Evolutionary conservation across 805 yeast species (phyloP).

Genomic region (Kodamaea restingae): DNA sequence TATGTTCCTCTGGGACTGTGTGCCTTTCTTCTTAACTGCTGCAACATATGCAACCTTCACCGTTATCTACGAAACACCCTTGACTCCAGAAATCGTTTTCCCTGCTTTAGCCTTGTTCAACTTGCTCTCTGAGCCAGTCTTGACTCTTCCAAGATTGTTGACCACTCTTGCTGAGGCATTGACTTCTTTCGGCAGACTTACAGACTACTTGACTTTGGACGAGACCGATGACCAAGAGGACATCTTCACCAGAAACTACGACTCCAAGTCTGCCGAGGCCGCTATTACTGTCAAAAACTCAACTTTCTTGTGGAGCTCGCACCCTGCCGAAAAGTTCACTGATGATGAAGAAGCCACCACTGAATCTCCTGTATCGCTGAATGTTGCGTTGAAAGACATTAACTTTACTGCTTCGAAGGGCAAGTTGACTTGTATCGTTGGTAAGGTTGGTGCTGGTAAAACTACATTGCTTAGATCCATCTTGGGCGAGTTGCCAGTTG

Average conservation of each 20-base stretch:
- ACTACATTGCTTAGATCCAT: constrained; percentile 34
- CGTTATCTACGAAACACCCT: constrained; percentile 18
- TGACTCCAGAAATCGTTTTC: constrained; percentile 36
- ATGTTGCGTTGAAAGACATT: constrained; percentile 29
- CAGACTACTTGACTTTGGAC: constrained; percentile 29
- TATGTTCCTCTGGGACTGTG: constrained; percentile 34
- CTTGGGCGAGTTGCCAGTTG: constrained; percentile 28
- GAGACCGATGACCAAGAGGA: constrained; percentile 27
- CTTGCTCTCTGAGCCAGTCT: constrained; percentile 33
- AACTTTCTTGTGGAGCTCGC: constrained; percentile 30
- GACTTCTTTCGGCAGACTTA: constrained; percentile 32
- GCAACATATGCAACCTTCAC: constrained; percentile 30
- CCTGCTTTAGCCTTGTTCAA: constrained; percentile 39
- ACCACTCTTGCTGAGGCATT: constrained; percentile 26
- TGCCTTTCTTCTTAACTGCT: constrained; percentile 35
- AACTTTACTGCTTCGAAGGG: constrained; percentile 32
- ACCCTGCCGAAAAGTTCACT: constrained; percentile 5
- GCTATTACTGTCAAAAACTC: constrained; percentile 26
- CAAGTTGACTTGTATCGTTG: constrained; percentile 38
- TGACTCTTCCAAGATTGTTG: constrained; percentile 30
- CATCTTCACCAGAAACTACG: constrained; percentile 14
- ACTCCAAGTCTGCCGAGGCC: constrained; percentile 18
- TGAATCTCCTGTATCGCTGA: constrained; percentile 13
- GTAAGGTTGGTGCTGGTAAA: constrained; percentile 40
- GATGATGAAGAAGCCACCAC: constrained; percentile 16